Base-by-base conservation (phyloP, 2,329 filamentous ascomycete species). In the Aspergillus sp. region DNA sequence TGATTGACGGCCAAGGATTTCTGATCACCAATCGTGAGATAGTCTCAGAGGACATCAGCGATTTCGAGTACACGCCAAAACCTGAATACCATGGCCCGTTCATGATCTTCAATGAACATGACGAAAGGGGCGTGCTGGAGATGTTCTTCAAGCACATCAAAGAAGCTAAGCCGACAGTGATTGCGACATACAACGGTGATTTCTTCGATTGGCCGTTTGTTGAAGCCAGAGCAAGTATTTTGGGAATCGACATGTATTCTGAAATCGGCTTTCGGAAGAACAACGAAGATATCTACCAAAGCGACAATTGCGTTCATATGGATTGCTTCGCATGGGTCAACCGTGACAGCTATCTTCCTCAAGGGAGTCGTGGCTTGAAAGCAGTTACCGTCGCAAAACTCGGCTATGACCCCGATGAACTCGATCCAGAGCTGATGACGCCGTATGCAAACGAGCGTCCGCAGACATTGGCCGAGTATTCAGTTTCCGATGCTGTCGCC, bases 121-220 rank as follows among this genome's bases (percentile, higher is more conserved):
- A 96, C 51, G 91, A 98, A 61, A 91, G 91, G 58, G 75, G 72
- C 1, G 57, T 93, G 2, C 69, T 98, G 14, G 89, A 96, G 53
- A 73, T 91, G 11, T 98, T 98, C 63, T 96, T 98, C 52, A 70
- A 84, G 25, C 91, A 95, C 58, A 82, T 98, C 60, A 96, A 98
- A 52, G 86, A 94, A 57, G 86, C 86, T 1, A 77, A 82, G 38
- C 91, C 91, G 1, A 96, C 88, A 0, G 89, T 98, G 35, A 98
- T 98, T 57, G 89, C 93, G 22, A 98, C 91, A n/a, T 98, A 98
- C 72, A 98, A 98, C 85, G 91, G 91, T 66, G 91, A 98, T 67
- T 98, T 98, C 59, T 98, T 98, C 78, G 91, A 98, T 80, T 98
- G 91, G 91, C 89, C 91, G 0, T 98, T 93, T 54, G 86, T 98